Percentiles rank a stretch among this genome's conserved stretches.
Conservation (phyloP, 768 basidiomycete genomes). For the Tubosaeta sp. region DNA sequence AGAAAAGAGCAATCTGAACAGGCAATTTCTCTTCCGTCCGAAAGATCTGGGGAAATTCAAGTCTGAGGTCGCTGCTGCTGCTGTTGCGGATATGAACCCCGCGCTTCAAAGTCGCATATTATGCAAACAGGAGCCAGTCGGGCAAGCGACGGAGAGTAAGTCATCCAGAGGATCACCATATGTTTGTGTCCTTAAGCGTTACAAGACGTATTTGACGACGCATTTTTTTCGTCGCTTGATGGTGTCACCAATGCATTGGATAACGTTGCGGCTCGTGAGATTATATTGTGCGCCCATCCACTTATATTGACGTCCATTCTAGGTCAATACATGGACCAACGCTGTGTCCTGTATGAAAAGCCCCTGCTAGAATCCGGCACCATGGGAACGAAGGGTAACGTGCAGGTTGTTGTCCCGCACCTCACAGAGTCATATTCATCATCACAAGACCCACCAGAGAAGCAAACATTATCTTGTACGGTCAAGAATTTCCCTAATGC, state of each 20-base stretch:
- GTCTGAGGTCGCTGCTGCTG: constrained; percentile 86
- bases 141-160: constrained; percentile 88
- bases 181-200: constrained; percentile 10
- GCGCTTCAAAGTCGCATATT: constrained; percentile 81
- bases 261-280: constrained; percentile 91
- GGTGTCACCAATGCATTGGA: constrained; percentile 97
- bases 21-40: constrained; percentile 95
- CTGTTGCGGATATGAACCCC: constrained; percentile 95
- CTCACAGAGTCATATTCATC: constrained; percentile 96
- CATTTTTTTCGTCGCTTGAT: constrained; percentile 84
- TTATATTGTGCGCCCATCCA: neutral
- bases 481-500: constrained; percentile 99
- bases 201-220: constrained; percentile 80
- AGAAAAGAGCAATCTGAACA: constrained; percentile 97
- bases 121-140: constrained; percentile 90
- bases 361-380: constrained; percentile 97
- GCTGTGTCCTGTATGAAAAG: constrained; percentile 95
- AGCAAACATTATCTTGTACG: constrained; percentile 93
- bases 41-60: constrained; percentile 98
- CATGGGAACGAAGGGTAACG: constrained; percentile 96
- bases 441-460: constrained; percentile 98
- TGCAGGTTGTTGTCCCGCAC: constrained; percentile 91
- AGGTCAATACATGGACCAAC: constrained; percentile 98
- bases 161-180: constrained; percentile 8
- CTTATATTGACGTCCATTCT: constrained; percentile 4